phyloP scores from a whole-genome alignment of 768 basidiomycete species.

The Boletus patriciae region DNA sequence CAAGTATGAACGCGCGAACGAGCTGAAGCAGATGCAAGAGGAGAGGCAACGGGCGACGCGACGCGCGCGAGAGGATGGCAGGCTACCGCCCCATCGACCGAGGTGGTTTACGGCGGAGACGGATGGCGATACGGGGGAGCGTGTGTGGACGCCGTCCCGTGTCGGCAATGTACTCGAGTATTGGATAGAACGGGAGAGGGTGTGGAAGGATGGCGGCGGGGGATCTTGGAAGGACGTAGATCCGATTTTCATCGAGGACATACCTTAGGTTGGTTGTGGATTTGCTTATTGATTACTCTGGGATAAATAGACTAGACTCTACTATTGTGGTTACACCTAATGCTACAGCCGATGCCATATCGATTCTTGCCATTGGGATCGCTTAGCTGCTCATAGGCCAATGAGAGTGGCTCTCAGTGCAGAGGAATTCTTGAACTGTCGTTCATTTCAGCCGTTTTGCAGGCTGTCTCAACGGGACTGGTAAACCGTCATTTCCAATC shows the following conservation, averaged over 20 bases:
- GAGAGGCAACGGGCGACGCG: conserved; percentile 75
- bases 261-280: conserved; percentile 11
- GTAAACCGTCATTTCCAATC: no score
- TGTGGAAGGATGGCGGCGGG: conserved; percentile 45
- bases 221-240: conserved; percentile 68
- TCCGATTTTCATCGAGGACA: conserved; percentile 75
- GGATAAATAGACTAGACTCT: conserved; percentile 6
- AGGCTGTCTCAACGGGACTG: no score
- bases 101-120: conserved; percentile 85
- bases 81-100: conserved; percentile 67
- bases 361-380: no score
- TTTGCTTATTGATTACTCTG: not conserved
- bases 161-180: conserved; percentile 63
- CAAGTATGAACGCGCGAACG: conserved; percentile 79
- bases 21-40: conserved; percentile 76
- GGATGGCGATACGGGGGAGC: conserved; percentile 86
- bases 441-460: no score
- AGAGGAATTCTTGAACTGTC: no score
- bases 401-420: no score
- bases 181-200: conserved; percentile 76
- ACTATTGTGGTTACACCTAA: not conserved
- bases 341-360: not conserved
- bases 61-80: conserved; percentile 72
- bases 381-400: no score
- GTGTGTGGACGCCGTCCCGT: conserved; percentile 77